phyloP scores from a whole-genome alignment of 2,329 filamentous ascomycete species.

The Geosmithia putterillii region DNA sequence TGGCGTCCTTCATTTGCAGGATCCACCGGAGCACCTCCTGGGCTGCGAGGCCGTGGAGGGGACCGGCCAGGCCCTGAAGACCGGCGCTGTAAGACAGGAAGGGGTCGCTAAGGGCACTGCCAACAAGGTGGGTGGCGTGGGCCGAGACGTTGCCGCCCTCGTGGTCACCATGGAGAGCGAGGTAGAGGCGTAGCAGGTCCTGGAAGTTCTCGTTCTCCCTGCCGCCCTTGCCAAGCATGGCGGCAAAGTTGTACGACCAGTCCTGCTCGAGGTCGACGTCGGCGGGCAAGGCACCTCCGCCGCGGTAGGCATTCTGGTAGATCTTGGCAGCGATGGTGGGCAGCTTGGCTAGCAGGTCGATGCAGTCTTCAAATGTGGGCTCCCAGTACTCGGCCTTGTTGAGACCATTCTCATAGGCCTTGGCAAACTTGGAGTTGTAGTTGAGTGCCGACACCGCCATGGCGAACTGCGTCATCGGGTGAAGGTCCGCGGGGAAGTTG shows the following conservation, averaged over 20 bases:
- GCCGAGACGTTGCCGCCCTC: conserved; percentile 97
- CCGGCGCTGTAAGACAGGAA: conserved; percentile 95
- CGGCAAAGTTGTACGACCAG: conserved; percentile 98
- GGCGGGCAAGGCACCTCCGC: conserved; percentile 60
- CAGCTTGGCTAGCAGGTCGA: conserved; percentile 88
- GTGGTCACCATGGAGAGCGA: conserved; percentile 94
- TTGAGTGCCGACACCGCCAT: conserved; percentile 94
- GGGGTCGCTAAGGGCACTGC: conserved; percentile 84
- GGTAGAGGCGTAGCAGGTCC: conserved; percentile 84
- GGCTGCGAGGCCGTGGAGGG: conserved; percentile 64
- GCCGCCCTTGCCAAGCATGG: conserved; percentile 84
- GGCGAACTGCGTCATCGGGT: conserved; percentile 97
- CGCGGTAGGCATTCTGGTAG: conserved; percentile 80
- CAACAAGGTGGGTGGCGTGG: conserved; percentile 88
- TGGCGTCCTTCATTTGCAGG: conserved; percentile 82
- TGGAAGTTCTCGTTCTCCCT: conserved; percentile 89
- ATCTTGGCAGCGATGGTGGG: conserved; percentile 96
- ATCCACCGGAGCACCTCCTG: conserved; percentile 98
- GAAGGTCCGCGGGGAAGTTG: conserved; percentile 76
- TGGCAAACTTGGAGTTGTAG: conserved; percentile 87
- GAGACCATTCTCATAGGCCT: conserved; percentile 80
- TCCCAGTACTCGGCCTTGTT: conserved; percentile 99
- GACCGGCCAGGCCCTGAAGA: conserved; percentile 89
- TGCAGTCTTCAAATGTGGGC: conserved; percentile 90
- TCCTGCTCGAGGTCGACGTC: conserved; percentile 76